Percentiles rank a stretch among this genome's conserved stretches.
phyloP scores from a whole-genome alignment of 805 yeast genomes.

The Sugiyamaella valdiviana region DNA sequence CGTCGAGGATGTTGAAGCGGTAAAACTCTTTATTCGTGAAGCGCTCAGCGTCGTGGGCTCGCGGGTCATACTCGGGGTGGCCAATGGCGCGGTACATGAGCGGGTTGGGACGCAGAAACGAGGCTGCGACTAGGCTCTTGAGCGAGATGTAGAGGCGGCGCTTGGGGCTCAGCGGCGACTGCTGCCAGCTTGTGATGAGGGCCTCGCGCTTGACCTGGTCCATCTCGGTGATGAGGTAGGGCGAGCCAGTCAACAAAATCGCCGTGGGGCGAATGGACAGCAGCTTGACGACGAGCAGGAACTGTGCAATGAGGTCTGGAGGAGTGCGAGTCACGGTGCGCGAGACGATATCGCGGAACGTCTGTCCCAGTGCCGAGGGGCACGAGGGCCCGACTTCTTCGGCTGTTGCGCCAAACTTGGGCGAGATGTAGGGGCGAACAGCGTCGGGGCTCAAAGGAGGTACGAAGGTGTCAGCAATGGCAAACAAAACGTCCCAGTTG shows the following conservation, averaged over 20 bases:
- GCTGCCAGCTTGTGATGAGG: conserved; percentile 37
- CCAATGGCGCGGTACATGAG: conserved; percentile 36
- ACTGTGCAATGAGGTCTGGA: conserved; percentile 3
- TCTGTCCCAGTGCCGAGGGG: conserved; percentile 10
- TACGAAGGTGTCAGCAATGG: conserved; percentile 17
- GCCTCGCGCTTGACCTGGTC: conserved; percentile 28
- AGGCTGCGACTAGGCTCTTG: conserved; percentile 24
- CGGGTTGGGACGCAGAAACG: conserved; percentile 31
- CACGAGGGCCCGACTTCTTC: conserved; percentile 11
- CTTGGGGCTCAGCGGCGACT: conserved; percentile 35
- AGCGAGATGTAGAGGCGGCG: conserved; percentile 35
- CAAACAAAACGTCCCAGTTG: conserved; percentile 9
- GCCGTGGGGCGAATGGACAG: conserved; percentile 23
- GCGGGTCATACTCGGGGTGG: conserved; percentile 30
- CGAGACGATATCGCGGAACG: conserved; percentile 5
- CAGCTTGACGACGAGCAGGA: conserved; percentile 17
- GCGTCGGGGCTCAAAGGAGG: conserved; percentile 16
- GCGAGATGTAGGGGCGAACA: conserved; percentile 6
- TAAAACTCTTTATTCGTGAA: conserved; percentile 28
- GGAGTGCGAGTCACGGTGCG: not conserved
- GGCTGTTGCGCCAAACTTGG: conserved; percentile 6
- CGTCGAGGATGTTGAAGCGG: conserved; percentile 29
- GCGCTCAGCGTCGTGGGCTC: conserved; percentile 27
- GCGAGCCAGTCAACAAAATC: conserved; percentile 20
- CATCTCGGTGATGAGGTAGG: conserved; percentile 24